Base-by-base conservation (phyloP, 2,329 filamentous ascomycete genomes). In the Phoma sp. region DNA sequence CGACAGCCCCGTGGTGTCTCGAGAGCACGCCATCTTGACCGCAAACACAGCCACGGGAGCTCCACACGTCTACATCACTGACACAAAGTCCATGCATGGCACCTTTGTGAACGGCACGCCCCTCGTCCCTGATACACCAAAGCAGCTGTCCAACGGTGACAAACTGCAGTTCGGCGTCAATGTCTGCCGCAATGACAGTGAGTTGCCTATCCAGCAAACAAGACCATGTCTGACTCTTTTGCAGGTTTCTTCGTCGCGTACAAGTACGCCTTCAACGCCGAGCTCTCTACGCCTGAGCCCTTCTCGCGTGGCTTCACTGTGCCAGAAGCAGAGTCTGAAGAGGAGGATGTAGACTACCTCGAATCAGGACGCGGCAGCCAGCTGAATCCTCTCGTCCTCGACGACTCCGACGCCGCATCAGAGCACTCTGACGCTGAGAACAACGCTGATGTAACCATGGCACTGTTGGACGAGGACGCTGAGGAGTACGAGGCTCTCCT, bases 1-100 rank as follows among this genome's bases (percentile, higher is more conserved):
- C 55, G 84, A 90, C 61, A 88, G 85, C 52, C 85, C 88, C 0
- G 88, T 91, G 32, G 88, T 92, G 80, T 91, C 88, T 22, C 81
- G 89, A 39, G 71, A 84, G 10, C 89, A 92, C 74, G 89, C 88
- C 15, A 74, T 82, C 47, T 61, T 79, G 33, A 71, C 65, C 2
- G 62, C 62, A 37, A 62, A 67, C 44, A 43, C 58, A 10, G 41
- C 27, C 48, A 45, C 47, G 31, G 62, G 64, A 25, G 33, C 43
- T 10, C 63, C 69, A 24, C 57, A 55, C 8, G 71, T 86, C 40
- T 80, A 76, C 46, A 76, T 88, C 56, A 75, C 73, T 55, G 86
- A 88, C 64, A 75, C 76, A 17, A 80, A 78, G 31, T 88, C 85
- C 8, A 86, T 86, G 80, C 86, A 88, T 67, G 86, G 86, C 27